phyloP scores from a whole-genome alignment of 1,284 basidiomycete genomes.

The Boletellus deceptivus region DNA sequence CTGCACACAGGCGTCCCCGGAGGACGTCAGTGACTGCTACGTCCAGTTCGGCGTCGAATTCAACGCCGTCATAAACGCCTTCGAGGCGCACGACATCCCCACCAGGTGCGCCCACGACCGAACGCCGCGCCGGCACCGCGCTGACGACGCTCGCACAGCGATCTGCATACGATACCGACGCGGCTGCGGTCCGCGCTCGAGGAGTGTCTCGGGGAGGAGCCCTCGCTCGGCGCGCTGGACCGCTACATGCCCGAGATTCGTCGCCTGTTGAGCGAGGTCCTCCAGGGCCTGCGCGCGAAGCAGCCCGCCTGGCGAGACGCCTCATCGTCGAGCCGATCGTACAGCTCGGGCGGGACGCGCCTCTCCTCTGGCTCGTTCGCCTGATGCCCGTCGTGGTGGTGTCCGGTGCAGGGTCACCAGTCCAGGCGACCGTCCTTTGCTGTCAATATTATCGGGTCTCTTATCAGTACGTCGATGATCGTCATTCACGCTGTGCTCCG shows the following conservation, averaged over 20 bases:
- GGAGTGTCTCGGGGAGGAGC: conserved; percentile 80
- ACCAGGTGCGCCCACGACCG: conserved; percentile 59
- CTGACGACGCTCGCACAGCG: conserved; percentile 46
- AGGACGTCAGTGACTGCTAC: conserved; percentile 88
- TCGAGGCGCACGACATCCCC: conserved; percentile 75
- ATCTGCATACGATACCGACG: conserved; percentile 77
- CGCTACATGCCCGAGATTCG: conserved; percentile 80
- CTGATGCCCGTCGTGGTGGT: background rate
- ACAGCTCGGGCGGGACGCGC: background rate
- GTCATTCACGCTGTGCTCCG: background rate
- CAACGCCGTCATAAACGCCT: conserved; percentile 81
- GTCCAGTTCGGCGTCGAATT: conserved; percentile 93
- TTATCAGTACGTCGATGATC: background rate
- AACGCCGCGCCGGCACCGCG: background rate
- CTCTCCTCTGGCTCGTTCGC: conserved; percentile 1
- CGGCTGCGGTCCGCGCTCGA: conserved; percentile 86
- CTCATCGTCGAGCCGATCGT: conserved; percentile 2
- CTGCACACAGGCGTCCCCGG: conserved; percentile 62
- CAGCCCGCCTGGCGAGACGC: conserved; percentile 65
- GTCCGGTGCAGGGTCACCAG: background rate
- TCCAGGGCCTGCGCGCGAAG: conserved; percentile 81
- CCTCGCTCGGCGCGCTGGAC: conserved; percentile 71
- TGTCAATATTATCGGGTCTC: background rate
- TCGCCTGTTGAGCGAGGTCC: conserved; percentile 74
- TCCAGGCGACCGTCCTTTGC: no score